These are phyloP conservation scores for Macrophomina tecta DNA, from an alignment of 2,329 filamentous ascomycete genomes.

Conservation along the genomic window DNA sequence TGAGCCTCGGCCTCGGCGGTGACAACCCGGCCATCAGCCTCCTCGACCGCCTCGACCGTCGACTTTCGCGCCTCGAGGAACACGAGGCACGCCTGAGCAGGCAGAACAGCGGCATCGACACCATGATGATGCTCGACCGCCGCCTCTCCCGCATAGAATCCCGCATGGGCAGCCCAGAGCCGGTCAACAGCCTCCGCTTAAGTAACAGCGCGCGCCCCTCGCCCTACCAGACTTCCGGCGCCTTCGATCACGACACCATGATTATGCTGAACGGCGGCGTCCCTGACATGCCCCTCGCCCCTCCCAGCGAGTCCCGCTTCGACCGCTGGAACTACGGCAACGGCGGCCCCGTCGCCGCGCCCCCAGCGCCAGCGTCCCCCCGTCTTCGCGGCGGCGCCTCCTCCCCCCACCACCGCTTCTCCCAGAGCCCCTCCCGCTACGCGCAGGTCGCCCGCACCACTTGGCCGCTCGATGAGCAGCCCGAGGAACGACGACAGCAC, in stretches of 20 bases:
- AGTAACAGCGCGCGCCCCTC: neutral
- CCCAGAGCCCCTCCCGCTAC: slow-evolving; percentile 15
- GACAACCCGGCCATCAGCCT: slow-evolving; percentile 1
- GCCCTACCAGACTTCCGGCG: neutral
- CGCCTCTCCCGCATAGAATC: slow-evolving; percentile 23
- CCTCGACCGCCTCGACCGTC: slow-evolving; percentile 28
- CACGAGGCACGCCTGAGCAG: slow-evolving; percentile 9
- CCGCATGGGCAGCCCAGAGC: slow-evolving; percentile 4
- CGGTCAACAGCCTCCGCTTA: neutral
- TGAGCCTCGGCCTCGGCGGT: neutral
- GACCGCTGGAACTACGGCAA: slow-evolving; percentile 5
- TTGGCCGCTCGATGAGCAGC: slow-evolving; percentile 12
- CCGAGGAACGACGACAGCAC: neutral
- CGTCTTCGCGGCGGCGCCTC: neutral
- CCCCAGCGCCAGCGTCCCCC: neutral
- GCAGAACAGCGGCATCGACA: slow-evolving; percentile 16
- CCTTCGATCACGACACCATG: neutral
- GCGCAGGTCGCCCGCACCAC: neutral
- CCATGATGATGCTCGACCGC: slow-evolving; percentile 15
- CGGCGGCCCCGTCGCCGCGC: neutral
- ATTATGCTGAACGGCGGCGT: neutral
- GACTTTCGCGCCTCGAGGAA: slow-evolving; percentile 22
- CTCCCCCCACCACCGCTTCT: slow-evolving; percentile 5
- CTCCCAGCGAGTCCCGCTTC: slow-evolving; percentile 16
- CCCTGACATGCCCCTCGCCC: neutral